A percentile compares a stretch with the other conserved stretches of the same genome.
These are phyloP conservation scores for Emergomyces pasteurianus DNA, from an alignment of 2,329 filamentous ascomycete species.

Conservation along the genomic window DNA sequence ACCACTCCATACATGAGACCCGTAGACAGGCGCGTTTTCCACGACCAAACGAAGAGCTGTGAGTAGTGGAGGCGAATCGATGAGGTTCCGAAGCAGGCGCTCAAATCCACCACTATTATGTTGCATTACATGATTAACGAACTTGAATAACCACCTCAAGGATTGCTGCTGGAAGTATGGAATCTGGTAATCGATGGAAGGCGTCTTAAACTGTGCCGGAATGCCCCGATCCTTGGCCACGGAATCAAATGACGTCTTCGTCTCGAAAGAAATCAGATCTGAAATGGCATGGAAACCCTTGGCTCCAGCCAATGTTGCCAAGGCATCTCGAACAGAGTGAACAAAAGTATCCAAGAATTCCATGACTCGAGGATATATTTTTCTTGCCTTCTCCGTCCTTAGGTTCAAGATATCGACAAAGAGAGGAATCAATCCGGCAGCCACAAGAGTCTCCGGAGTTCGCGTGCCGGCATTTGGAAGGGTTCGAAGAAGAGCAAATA, in stretches of 20 bases:
- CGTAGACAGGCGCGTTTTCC: slow-evolving; percentile 65
- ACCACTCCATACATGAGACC: slow-evolving; percentile 91
- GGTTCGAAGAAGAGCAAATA: slow-evolving; percentile 78
- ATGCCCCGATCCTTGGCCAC: slow-evolving; percentile 62
- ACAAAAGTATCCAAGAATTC: slow-evolving; percentile 82
- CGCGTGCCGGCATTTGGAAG: slow-evolving; percentile 60
- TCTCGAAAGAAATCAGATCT: slow-evolving; percentile 71
- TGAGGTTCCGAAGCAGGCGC: slow-evolving; percentile 78
- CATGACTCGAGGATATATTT: slow-evolving; percentile 72
- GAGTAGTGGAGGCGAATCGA: slow-evolving; percentile 80
- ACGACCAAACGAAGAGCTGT: slow-evolving; percentile 70
- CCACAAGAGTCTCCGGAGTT: slow-evolving; percentile 71
- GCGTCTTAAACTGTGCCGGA: slow-evolving; percentile 58
- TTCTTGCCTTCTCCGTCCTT: slow-evolving; percentile 67
- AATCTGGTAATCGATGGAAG: slow-evolving; percentile 82
- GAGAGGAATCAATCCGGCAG: slow-evolving; percentile 79
- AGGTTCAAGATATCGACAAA: slow-evolving; percentile 79
- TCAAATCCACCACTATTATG: slow-evolving; percentile 75
- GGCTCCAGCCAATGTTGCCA: slow-evolving; percentile 68
- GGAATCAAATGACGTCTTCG: slow-evolving; percentile 54
- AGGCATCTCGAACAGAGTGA: slow-evolving; percentile 72
- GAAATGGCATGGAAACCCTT: slow-evolving; percentile 83
- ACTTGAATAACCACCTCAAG: slow-evolving; percentile 86
- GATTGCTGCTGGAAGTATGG: slow-evolving; percentile 90
- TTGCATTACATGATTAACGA: slow-evolving; percentile 89